These are phyloP conservation scores for Lodderomyces beijingensis DNA, from an alignment of 1,139 yeast genomes.

Conservation along the genomic window DNA sequence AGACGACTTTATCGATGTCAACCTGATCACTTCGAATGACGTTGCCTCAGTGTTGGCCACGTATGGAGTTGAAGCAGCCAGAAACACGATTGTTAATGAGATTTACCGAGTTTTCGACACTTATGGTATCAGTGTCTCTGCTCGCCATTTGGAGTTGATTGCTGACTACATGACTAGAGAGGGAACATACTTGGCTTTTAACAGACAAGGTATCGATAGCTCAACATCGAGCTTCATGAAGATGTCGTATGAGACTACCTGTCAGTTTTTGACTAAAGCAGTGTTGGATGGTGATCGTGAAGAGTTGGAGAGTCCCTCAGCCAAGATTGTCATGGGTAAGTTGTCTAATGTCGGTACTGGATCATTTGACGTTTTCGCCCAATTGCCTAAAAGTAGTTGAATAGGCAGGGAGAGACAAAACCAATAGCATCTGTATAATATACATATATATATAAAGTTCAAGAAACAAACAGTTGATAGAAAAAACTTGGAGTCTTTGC, in stretches of 20 bases:
- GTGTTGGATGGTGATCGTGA: conserved; percentile 91
- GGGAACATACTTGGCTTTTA: conserved; percentile 94
- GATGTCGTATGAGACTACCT: conserved; percentile 98
- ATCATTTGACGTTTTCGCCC: conserved; percentile 80
- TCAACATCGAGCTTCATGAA: conserved; percentile 95
- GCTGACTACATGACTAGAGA: conserved; percentile 99
- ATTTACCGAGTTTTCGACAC: conserved; percentile 94
- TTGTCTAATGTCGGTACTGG: conserved; percentile 95
- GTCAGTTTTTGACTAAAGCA: conserved; percentile 95
- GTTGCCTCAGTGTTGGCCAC: conserved; percentile 84
- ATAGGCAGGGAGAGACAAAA: conserved; percentile 1
- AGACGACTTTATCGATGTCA: conserved; percentile 84
- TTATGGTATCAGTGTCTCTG: conserved; percentile 89
- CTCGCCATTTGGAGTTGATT: conserved; percentile 91
- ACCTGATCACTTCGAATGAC: conserved; percentile 87
- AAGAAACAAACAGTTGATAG: too few species aligned
- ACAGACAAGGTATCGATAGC: conserved; percentile 96
- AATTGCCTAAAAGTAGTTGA: conserved; percentile 28
- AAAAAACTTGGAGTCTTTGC: too few species aligned
- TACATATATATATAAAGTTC: too few species aligned
- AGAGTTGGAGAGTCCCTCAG: conserved; percentile 85
- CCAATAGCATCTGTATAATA: too few species aligned
- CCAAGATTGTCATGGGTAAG: conserved; percentile 93
- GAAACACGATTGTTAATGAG: conserved; percentile 95
- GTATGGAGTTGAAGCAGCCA: conserved; percentile 98